Percentiles rank a stretch among this genome's conserved stretches.
Conservation (phyloP, 495 filamentous ascomycete genomes). For the Stereocaulon alpinum region DNA sequence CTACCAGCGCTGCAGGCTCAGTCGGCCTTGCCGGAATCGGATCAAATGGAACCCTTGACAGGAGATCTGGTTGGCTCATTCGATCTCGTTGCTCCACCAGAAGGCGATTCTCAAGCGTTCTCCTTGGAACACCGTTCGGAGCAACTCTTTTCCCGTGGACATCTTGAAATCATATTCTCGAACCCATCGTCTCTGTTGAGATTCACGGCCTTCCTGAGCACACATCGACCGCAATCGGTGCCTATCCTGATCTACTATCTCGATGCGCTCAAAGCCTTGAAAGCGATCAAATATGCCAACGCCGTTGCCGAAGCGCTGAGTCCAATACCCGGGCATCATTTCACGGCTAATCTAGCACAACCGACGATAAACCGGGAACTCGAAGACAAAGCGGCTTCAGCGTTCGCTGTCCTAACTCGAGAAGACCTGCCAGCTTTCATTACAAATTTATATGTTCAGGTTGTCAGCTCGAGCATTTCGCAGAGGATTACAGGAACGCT, state of each 20-base stretch:
- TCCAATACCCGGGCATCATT: conserved; percentile 35
- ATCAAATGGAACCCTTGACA: conserved; percentile 21
- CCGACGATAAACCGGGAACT: conserved; percentile 44
- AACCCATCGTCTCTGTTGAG: conserved; percentile 58
- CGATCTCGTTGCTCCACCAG: conserved; percentile 22
- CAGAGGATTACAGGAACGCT: conserved; percentile 48
- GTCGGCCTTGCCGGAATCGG: conserved; percentile 18
- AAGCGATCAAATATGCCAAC: conserved; percentile 62
- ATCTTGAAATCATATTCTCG: conserved; percentile 49
- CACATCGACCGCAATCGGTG: conserved; percentile 63
- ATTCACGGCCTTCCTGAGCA: conserved; percentile 58
- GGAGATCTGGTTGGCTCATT: conserved; percentile 23
- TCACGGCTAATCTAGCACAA: conserved; percentile 33
- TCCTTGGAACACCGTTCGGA: conserved; percentile 52
- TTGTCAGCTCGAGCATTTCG: conserved; percentile 48
- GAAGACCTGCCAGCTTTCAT: conserved; percentile 68
- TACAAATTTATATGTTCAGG: conserved; percentile 49
- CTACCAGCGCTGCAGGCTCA: conserved; percentile 22
- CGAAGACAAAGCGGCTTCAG: conserved; percentile 46
- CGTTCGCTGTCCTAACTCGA: conserved; percentile 49
- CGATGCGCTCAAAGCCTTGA: conserved; percentile 53
- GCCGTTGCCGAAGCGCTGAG: conserved; percentile 47
- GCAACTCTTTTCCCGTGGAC: conserved; percentile 52
- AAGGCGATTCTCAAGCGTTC: conserved; percentile 17
- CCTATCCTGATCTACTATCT: conserved; percentile 61